Evolutionary conservation across 495 filamentous ascomycete genomes (phyloP).

Genomic region (Lindgomyces ingoldianus): DNA sequence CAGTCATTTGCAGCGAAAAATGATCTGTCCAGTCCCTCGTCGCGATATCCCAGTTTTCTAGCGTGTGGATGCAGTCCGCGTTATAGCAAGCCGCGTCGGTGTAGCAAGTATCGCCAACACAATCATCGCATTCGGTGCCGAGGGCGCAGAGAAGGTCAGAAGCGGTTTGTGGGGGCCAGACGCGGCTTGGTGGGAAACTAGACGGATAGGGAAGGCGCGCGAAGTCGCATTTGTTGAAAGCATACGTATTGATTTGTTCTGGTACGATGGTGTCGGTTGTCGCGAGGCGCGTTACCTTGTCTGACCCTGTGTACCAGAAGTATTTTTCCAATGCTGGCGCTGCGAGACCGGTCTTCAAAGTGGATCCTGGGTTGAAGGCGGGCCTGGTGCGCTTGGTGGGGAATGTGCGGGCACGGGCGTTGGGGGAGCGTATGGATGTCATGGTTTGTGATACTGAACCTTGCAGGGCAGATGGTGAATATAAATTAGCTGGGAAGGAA

Average conservation of each 20-base stretch:
- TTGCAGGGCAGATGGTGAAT: not conserved
- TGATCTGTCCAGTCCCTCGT: conserved; percentile 4
- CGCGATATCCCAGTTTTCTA: not conserved
- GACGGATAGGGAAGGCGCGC: not conserved
- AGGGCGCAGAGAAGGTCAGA: not conserved
- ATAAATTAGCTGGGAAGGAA: not conserved
- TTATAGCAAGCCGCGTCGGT: not conserved
- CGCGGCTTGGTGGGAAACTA: conserved; percentile 1
- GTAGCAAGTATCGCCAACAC: conserved; percentile 19
- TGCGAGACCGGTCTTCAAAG: not conserved
- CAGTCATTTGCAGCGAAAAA: conserved; percentile 14
- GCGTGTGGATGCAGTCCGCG: not conserved
- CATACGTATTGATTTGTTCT: conserved; percentile 13
- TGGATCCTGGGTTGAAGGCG: not conserved
- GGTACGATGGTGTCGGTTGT: not conserved
- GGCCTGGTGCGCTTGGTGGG: not conserved
- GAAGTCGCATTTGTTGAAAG: conserved; percentile 11
- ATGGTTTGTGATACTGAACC: not conserved
- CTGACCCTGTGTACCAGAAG: conserved; percentile 15
- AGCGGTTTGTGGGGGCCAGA: conserved; percentile 9
- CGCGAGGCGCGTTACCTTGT: conserved; percentile 4
- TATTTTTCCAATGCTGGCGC: not conserved
- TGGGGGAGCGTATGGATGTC: not conserved
- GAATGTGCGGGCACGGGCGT: not conserved
- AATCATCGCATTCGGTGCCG: not conserved